Percentiles rank a stretch among this genome's conserved stretches.
Evolutionary conservation across 768 basidiomycete species (phyloP).

Genomic region (Suillus subluteus): DNA sequence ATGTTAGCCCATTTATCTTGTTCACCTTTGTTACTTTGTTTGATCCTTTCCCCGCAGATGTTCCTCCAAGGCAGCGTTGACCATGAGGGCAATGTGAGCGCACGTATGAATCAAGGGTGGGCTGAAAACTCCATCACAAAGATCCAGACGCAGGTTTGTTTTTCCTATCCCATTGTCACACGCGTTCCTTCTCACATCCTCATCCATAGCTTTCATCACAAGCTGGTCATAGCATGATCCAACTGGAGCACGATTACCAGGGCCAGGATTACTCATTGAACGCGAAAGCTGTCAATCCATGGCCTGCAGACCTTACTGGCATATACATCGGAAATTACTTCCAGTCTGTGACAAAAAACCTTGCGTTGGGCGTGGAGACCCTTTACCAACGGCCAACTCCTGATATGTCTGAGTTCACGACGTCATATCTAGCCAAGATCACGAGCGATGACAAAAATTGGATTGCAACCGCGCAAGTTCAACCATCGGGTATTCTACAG

Average conservation of each 20-base stretch:
- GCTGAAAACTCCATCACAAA: slow-evolving; percentile 77
- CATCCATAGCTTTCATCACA: slow-evolving; percentile 68
- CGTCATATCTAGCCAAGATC: slow-evolving; percentile 83
- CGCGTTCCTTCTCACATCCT: slow-evolving; percentile 19
- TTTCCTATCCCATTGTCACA: neutral
- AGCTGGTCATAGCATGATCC: slow-evolving; percentile 86
- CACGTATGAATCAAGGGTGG: slow-evolving; percentile 91
- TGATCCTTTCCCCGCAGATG: slow-evolving; percentile 50
- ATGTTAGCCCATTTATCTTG: slow-evolving; percentile 46
- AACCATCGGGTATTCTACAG: slow-evolving; percentile 80
- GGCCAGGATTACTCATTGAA: slow-evolving; percentile 88
- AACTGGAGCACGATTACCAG: slow-evolving; percentile 92
- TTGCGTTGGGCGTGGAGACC: slow-evolving; percentile 87
- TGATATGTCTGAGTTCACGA: slow-evolving; percentile 66
- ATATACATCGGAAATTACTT: slow-evolving; percentile 92
- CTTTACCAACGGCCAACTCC: slow-evolving; percentile 81
- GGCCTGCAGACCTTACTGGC: slow-evolving; percentile 83
- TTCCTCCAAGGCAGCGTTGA: slow-evolving; percentile 95
- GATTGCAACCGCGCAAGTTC: slow-evolving; percentile 93
- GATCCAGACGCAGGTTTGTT: slow-evolving; percentile 79
- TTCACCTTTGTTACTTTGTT: slow-evolving; percentile 27
- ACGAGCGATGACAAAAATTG: slow-evolving; percentile 73
- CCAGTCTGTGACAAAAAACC: slow-evolving; percentile 88
- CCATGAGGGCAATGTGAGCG: slow-evolving; percentile 89
- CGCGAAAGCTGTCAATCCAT: slow-evolving; percentile 89